Evolutionary conservation across 2,329 filamentous ascomycete species (phyloP).

Genomic region (Cryphonectria parasitica): DNA sequence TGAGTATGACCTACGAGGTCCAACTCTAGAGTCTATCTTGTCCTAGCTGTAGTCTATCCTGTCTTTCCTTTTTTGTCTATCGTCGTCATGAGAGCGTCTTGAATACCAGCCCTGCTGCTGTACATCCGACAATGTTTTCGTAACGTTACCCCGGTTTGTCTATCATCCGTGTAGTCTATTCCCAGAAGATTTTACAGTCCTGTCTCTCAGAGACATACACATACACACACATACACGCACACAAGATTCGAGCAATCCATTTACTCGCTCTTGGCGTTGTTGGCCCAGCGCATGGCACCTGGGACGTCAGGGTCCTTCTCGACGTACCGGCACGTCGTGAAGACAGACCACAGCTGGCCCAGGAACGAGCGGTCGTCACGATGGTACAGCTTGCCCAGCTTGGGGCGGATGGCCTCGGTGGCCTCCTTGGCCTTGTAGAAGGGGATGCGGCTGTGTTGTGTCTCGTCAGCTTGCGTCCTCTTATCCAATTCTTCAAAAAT

Average conservation of each 20-base stretch:
- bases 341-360: constrained; percentile 50
- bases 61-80: neutral
- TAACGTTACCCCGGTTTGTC: neutral
- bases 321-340: constrained; percentile 53
- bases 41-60: neutral
- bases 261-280: constrained; percentile 31
- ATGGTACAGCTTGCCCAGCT: constrained; percentile 60
- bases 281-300: constrained; percentile 43
- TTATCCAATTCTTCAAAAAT: neutral
- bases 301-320: constrained; percentile 44
- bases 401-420: constrained; percentile 58
- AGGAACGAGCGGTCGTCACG: constrained; percentile 49
- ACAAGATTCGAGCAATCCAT: neutral
- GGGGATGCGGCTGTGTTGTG: constrained; percentile 50
- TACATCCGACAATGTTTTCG: neutral
- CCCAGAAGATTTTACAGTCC: neutral
- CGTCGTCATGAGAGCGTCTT: constrained; percentile 6
- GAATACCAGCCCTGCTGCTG: neutral
- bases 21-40: constrained; percentile 8
- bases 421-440: constrained; percentile 65
- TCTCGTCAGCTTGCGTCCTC: neutral
- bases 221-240: neutral
- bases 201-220: neutral
- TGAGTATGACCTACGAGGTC: neutral
- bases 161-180: neutral